These are phyloP conservation scores for Taphrina communis DNA, from an alignment of 1,139 yeast genomes.

Conservation along the genomic window DNA sequence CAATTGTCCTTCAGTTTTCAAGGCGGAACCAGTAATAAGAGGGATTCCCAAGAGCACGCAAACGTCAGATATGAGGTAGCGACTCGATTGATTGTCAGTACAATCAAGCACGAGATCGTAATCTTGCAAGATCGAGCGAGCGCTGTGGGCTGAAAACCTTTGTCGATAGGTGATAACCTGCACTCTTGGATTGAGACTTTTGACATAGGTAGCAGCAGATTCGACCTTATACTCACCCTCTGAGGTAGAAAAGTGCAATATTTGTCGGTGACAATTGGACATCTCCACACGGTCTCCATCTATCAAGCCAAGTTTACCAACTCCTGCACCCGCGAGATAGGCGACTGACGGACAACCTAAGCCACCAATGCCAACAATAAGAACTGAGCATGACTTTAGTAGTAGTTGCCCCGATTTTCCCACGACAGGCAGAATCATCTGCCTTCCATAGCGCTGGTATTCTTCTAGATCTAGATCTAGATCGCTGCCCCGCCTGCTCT, in stretches of 20 bases:
- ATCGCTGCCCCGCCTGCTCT: neutral
- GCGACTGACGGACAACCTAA: constrained; percentile 90
- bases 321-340: constrained; percentile 85
- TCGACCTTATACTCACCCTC: constrained; percentile 78
- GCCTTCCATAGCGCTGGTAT: constrained; percentile 85
- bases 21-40: constrained; percentile 88
- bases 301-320: constrained; percentile 82
- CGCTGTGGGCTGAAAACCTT: constrained; percentile 63
- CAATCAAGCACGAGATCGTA: constrained; percentile 88
- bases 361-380: constrained; percentile 97
- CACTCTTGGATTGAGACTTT: constrained; percentile 69
- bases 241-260: constrained; percentile 69
- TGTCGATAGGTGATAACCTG: constrained; percentile 60
- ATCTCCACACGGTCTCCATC: constrained; percentile 85
- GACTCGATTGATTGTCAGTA: constrained; percentile 87
- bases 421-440: constrained; percentile 85
- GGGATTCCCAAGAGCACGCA: constrained; percentile 63
- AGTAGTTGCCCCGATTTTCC: constrained; percentile 66
- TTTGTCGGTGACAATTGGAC: constrained; percentile 88
- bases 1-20: constrained; percentile 89
- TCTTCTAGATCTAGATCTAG: constrained; percentile 59
- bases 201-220: constrained; percentile 61
- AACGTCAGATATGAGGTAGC: constrained; percentile 87
- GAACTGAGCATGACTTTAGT: constrained; percentile 63
- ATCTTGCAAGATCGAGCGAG: constrained; percentile 63